A percentile compares a stretch with the other conserved stretches of the same genome.
phyloP scores from a whole-genome alignment of 2,329 filamentous ascomycete species.

The Gnomoniopsis smithogilvyi region DNA sequence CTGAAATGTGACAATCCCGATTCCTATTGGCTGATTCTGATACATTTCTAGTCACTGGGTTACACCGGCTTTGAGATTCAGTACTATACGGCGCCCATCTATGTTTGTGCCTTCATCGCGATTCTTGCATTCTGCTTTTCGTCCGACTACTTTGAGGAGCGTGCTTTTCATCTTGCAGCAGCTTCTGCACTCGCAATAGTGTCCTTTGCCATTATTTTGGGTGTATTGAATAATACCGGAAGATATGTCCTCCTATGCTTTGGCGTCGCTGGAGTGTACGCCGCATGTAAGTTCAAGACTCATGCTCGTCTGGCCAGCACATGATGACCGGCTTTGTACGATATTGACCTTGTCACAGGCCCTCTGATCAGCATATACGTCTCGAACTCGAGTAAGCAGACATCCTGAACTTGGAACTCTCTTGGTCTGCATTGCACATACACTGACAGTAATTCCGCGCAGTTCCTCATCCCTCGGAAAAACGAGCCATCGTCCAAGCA shows the following conservation, averaged over 20 bases:
- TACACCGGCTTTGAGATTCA: conserved; percentile 9
- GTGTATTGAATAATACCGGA: conserved; percentile 7
- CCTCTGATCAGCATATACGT: conserved; percentile 13
- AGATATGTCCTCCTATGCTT: conserved; percentile 9
- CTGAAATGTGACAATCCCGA: too few relatives aligned
- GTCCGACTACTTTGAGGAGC: conserved; percentile 10
- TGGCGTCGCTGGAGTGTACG: conserved; percentile 10
- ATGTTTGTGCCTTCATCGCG: conserved; percentile 10
- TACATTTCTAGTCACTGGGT: background rate
- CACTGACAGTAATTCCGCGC: too few relatives aligned
- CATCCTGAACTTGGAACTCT: background rate
- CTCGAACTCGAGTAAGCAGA: conserved; percentile 5
- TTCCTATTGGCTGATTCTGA: background rate
- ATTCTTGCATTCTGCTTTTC: conserved; percentile 13
- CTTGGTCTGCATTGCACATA: background rate
- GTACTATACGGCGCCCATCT: conserved; percentile 12
- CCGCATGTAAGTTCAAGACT: background rate
- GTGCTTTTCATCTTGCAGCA: conserved; percentile 3
- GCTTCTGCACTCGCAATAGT: conserved; percentile 5
- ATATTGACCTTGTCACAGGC: background rate
- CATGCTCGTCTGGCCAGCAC: too few relatives aligned
- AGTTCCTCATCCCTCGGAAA: conserved; percentile 10
- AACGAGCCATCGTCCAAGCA: conserved; percentile 9
- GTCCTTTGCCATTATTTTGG: conserved; percentile 4
- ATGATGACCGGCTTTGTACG: background rate